Conservation (phyloP, 2,329 filamentous ascomycete species). For the Pseudogymnoascus pannorum region DNA sequence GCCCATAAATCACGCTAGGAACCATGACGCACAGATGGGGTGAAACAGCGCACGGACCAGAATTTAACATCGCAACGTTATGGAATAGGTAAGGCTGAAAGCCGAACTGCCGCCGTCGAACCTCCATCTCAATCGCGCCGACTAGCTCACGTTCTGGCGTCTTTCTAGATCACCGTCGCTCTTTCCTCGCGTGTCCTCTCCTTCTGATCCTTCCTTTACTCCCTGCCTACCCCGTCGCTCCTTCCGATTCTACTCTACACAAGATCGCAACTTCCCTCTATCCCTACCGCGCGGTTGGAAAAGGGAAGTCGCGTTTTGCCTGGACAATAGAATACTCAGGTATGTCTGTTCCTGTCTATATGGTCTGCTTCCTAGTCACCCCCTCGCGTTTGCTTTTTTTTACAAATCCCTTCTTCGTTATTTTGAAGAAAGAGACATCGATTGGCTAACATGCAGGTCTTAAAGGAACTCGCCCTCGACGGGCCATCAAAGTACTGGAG, state of each 20-base stretch:
- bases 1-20: background rate
- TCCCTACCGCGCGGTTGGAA: background rate
- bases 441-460: background rate
- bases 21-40: conserved; percentile 1
- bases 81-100: conserved; percentile 3
- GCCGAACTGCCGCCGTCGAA: background rate
- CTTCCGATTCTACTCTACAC: background rate
- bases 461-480: conserved; percentile 6
- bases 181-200: background rate
- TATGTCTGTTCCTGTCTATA: conserved; percentile 7
- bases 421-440: background rate
- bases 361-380: conserved; percentile 6
- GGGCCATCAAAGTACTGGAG: conserved; percentile 8
- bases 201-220: conserved; percentile 1
- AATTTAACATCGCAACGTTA: background rate
- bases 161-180: background rate
- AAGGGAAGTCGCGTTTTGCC: conserved; percentile 4
- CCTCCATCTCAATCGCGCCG: conserved; percentile 8
- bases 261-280: conserved; percentile 7
- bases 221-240: background rate
- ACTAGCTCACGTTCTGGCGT: conserved; percentile 3
- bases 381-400: conserved; percentile 1
- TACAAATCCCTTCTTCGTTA: background rate
- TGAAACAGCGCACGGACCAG: background rate
- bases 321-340: conserved; percentile 9